A percentile compares a stretch with the other conserved stretches of the same genome.
Evolutionary conservation across 2,329 filamentous ascomycete species (phyloP).

Genomic region (Aspergillus nomiae): DNA sequence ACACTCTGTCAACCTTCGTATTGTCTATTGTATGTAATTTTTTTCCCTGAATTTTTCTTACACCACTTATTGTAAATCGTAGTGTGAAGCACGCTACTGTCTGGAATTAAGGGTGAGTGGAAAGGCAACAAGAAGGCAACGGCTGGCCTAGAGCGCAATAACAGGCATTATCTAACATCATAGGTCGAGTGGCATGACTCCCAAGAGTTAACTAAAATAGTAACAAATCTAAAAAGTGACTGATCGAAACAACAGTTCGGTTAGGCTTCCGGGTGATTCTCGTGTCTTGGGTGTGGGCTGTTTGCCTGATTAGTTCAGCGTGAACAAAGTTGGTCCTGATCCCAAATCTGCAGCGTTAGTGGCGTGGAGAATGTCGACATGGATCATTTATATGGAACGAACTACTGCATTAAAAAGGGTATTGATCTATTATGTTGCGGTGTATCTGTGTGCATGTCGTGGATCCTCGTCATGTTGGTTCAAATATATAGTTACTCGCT

Average conservation of each 20-base stretch:
- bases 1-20: not conserved
- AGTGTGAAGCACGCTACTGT: not conserved
- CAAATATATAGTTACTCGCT: not conserved
- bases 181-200: not conserved
- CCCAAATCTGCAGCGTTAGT: not conserved
- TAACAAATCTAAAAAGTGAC: conserved; percentile 1
- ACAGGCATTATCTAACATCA: not conserved
- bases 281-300: not conserved
- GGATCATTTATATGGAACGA: not conserved
- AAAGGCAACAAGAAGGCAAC: not conserved
- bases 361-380: not conserved
- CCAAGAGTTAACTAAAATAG: not conserved
- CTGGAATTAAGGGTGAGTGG: not conserved
- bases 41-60: not conserved
- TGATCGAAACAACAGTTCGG: conserved; percentile 1
- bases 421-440: not conserved
- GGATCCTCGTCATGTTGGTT: not conserved
- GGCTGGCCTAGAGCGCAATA: not conserved
- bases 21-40: not conserved
- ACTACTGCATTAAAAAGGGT: not conserved
- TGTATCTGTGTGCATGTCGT: too few relatives aligned
- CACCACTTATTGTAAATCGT: not conserved
- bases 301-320: not conserved
- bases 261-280: not conserved
- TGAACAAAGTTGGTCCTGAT: not conserved